phyloP scores from a whole-genome alignment of 257 asterid genomes.

The Solanum pinnatisectum region DNA sequence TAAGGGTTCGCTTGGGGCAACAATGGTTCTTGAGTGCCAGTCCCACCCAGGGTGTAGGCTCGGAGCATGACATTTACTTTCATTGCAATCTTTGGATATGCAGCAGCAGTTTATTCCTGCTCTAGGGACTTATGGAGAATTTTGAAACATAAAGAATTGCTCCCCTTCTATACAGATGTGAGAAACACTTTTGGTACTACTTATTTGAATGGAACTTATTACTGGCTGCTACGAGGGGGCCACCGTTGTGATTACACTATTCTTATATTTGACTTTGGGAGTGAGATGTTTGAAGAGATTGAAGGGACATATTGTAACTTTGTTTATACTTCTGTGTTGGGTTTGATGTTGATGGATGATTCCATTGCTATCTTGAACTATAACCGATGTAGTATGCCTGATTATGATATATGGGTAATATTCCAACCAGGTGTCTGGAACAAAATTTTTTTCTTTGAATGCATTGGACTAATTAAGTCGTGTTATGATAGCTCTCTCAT shows the following conservation, averaged over 20 bases:
- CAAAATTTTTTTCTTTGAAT: too few relatives aligned
- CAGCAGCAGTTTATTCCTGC: not conserved
- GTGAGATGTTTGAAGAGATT: not conserved
- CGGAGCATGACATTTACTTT: not conserved
- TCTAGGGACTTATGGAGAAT: not conserved
- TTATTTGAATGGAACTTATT: not conserved
- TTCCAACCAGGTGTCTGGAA: too few relatives aligned
- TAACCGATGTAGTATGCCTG: too few relatives aligned
- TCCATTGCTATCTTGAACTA: not conserved
- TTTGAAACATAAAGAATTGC: not conserved
- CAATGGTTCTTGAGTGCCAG: too few relatives aligned
- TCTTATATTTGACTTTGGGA: not conserved
- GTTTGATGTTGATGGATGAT: not conserved
- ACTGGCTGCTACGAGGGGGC: not conserved
- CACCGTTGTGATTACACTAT: too few relatives aligned
- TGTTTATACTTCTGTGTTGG: not conserved
- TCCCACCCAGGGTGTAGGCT: too few relatives aligned
- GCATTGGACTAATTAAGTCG: too few relatives aligned
- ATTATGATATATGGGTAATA: not conserved
- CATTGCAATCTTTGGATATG: not conserved
- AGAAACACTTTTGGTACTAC: not conserved
- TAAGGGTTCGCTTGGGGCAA: too few relatives aligned
- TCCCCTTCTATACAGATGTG: too few relatives aligned
- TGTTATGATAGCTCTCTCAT: too few relatives aligned
- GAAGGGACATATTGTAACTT: not conserved